Conservation (phyloP, 1,284 basidiomycete species). For the Austroboletus novae-zelandiae region DNA sequence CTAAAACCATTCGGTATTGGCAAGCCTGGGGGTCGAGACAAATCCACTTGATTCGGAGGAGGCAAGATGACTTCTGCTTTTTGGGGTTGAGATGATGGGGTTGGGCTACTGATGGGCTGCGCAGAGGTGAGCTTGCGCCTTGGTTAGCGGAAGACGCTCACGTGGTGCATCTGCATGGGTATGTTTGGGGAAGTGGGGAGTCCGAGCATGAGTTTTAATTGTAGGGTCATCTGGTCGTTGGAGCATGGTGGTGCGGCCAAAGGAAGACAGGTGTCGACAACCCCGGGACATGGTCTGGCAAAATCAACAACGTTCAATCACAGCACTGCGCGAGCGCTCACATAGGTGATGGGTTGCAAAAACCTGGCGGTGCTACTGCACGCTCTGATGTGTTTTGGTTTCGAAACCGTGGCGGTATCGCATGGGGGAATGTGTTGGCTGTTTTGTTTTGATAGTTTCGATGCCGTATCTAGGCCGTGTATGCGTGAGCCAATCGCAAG, state of each 20-base stretch:
- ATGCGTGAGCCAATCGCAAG: background rate
- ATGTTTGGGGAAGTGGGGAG: background rate
- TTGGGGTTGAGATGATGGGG: too few species aligned
- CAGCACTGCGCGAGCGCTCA: background rate
- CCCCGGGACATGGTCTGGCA: slow-evolving; percentile 8
- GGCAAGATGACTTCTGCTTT: background rate
- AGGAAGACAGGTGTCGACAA: slow-evolving; percentile 4
- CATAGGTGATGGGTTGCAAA: slow-evolving; percentile 3
- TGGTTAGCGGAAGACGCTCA: background rate
- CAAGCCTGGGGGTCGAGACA: slow-evolving; percentile 17
- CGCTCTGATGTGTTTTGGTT: slow-evolving; percentile 1
- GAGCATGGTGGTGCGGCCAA: background rate
- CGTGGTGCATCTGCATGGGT: background rate
- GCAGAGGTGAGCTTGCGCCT: background rate
- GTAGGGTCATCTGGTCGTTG: background rate
- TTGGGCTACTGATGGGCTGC: background rate
- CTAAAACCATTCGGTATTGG: slow-evolving; percentile 2
- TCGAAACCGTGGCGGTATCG: slow-evolving; percentile 7
- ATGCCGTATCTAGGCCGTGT: slow-evolving; percentile 1
- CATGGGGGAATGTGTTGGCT: background rate
- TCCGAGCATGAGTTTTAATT: slow-evolving; percentile 4
- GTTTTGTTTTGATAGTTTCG: slow-evolving; percentile 2
- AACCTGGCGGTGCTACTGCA: background rate
- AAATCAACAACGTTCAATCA: background rate
- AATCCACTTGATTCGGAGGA: background rate